Conservation (phyloP, 345 rosid genomes). For the Tarenaya hassleriana region DNA sequence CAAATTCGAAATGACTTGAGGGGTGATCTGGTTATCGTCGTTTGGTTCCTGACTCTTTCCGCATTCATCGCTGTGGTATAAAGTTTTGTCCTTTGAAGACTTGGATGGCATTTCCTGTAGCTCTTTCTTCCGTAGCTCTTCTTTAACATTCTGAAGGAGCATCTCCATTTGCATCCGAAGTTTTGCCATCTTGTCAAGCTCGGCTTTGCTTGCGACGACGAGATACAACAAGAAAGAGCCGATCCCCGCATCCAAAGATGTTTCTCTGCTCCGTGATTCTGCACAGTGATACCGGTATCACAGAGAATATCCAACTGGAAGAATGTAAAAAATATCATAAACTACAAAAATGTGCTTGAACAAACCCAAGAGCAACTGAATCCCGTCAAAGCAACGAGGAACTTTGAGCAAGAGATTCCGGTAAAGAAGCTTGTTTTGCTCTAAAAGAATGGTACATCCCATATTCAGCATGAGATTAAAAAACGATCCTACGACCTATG, state of each 20-base stretch:
- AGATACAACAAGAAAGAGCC: constrained; percentile 51
- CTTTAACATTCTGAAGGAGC: constrained; percentile 39
- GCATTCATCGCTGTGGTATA: not conserved
- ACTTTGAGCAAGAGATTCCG: too few species aligned
- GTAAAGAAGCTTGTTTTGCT: too few species aligned
- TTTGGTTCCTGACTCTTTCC: too few species aligned
- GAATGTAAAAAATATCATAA: not conserved
- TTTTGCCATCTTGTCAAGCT: constrained; percentile 50
- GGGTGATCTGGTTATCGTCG: constrained; percentile 25
- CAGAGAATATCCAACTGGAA: not conserved
- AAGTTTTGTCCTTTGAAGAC: constrained; percentile 12
- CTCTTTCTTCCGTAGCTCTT: constrained; percentile 28
- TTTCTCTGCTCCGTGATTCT: constrained; percentile 33
- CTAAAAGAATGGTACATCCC: too few species aligned
- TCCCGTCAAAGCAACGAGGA: too few species aligned
- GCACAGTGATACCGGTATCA: constrained; percentile 4
- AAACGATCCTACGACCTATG: too few species aligned
- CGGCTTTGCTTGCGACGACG: constrained; percentile 50
- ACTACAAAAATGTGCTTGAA: not conserved
- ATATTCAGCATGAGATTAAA: too few species aligned
- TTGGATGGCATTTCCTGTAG: constrained; percentile 4
- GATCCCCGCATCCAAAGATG: constrained; percentile 41
- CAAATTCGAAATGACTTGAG: constrained; percentile 27
- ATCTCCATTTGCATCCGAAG: constrained; percentile 52
- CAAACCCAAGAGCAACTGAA: too few species aligned